Conservation (phyloP, 2,329 filamentous ascomycete genomes). For the Neobulgaria alba region DNA sequence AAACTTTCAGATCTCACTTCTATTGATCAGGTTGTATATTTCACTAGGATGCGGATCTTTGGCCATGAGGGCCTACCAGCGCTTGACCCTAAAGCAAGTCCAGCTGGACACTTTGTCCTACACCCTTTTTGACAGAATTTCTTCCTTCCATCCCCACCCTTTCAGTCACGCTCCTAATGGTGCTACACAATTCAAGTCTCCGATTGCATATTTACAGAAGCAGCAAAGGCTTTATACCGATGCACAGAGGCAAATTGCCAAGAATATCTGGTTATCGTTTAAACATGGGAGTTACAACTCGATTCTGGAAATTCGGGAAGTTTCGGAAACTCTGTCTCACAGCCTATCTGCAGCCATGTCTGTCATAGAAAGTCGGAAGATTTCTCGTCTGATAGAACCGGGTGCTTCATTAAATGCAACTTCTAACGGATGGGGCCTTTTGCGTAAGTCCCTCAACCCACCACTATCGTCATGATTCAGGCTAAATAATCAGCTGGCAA, state of each 20-base stretch:
- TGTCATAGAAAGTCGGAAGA: slow-evolving; percentile 24
- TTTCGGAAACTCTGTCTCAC: slow-evolving; percentile 19
- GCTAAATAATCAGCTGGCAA: not conserved
- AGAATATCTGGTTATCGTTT: slow-evolving; percentile 25
- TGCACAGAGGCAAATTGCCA: slow-evolving; percentile 20
- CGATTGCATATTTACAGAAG: slow-evolving; percentile 20
- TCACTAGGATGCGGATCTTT: slow-evolving; percentile 31
- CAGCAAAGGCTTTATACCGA: slow-evolving; percentile 24
- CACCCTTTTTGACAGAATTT: slow-evolving; percentile 31
- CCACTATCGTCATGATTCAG: not conserved
- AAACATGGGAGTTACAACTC: slow-evolving; percentile 28
- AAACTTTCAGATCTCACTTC: slow-evolving; percentile 32
- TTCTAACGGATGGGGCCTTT: slow-evolving; percentile 19
- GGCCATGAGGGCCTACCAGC: slow-evolving; percentile 31
- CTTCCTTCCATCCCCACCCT: slow-evolving; percentile 30
- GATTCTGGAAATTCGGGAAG: slow-evolving; percentile 26
- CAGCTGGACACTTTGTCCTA: slow-evolving; percentile 34
- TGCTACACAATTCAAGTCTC: slow-evolving; percentile 11
- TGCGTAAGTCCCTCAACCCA: slow-evolving; percentile 21
- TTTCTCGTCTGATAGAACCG: slow-evolving; percentile 20
- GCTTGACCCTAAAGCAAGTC: slow-evolving; percentile 32
- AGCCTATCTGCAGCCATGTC: slow-evolving; percentile 22
- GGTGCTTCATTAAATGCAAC: slow-evolving; percentile 7
- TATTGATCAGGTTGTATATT: slow-evolving; percentile 31
- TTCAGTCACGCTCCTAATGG: slow-evolving; percentile 17